These are phyloP conservation scores for Selaginella moellendorffii DNA, from an alignment of 75 land plant genomes.

Conservation along the genomic window DNA sequence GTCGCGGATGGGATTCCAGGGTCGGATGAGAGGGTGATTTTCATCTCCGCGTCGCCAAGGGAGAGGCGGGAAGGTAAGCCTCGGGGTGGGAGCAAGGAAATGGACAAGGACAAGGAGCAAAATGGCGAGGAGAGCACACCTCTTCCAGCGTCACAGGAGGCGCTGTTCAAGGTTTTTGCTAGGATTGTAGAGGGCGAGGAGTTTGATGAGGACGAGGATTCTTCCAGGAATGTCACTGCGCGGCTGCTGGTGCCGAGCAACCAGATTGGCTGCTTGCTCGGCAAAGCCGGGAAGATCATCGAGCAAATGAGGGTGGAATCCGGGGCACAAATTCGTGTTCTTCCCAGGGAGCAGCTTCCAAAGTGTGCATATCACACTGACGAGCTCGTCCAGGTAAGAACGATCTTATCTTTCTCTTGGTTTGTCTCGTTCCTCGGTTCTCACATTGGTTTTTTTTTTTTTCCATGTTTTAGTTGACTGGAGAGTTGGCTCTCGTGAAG, in stretches of 20 bases:
- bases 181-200: constrained; percentile 45
- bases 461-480: constrained; percentile 11
- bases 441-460: too few relatives aligned
- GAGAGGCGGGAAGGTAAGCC: constrained; percentile 12
- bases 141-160: constrained; percentile 74
- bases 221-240: constrained; percentile 17
- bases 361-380: constrained; percentile 76
- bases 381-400: constrained; percentile 72
- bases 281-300: constrained; percentile 65
- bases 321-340: constrained; percentile 55
- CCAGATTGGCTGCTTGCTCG: constrained; percentile 67
- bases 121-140: constrained; percentile 9
- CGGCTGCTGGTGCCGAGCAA: constrained; percentile 58
- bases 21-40: constrained; percentile 63
- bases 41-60: constrained; percentile 31
- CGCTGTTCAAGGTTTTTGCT: constrained; percentile 71
- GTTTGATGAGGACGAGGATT: constrained; percentile 13
- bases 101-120: not conserved
- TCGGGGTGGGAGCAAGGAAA: not conserved
- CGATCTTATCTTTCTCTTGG: too few relatives aligned
- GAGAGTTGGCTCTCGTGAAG: constrained; percentile 49
- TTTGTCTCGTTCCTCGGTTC: too few relatives aligned
- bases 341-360: constrained; percentile 52
- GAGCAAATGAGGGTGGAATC: constrained; percentile 53
- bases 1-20: constrained; percentile 61